Conservation (phyloP, 2,329 filamentous ascomycete genomes). For the Fusarium sublunatum region DNA sequence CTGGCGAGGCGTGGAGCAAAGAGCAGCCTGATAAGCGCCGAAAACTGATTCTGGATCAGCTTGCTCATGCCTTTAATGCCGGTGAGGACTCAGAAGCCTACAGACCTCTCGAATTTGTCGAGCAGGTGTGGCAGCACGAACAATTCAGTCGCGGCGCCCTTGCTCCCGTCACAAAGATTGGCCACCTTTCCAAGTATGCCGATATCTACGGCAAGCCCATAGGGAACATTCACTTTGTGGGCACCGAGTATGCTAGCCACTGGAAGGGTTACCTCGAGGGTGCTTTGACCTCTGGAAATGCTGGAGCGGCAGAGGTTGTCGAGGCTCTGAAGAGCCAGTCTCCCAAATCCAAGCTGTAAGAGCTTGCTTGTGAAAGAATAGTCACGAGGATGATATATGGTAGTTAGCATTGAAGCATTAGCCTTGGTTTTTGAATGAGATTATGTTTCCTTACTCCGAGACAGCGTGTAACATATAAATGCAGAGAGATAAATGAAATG, state of each 20-base stretch:
- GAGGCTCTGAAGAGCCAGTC: slow-evolving; percentile 25
- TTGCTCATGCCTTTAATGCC: slow-evolving; percentile 47
- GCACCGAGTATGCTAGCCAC: slow-evolving; percentile 59
- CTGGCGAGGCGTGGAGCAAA: slow-evolving; percentile 52
- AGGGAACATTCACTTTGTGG: slow-evolving; percentile 61
- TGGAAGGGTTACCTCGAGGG: slow-evolving; percentile 67
- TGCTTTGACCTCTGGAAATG: slow-evolving; percentile 58
- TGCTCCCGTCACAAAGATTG: slow-evolving; percentile 49
- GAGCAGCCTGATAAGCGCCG: slow-evolving; percentile 45
- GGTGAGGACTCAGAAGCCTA: slow-evolving; percentile 35
- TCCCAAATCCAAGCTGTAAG: slow-evolving; percentile 19
- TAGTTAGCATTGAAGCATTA: neutral
- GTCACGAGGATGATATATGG: neutral
- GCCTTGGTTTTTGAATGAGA: neutral
- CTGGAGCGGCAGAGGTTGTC: slow-evolving; percentile 56
- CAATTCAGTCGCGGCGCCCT: slow-evolving; percentile 50
- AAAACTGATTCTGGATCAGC: slow-evolving; percentile 50
- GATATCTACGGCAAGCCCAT: slow-evolving; percentile 49
- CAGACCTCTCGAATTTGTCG: slow-evolving; percentile 47
- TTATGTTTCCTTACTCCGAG: neutral
- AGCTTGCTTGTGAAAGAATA: neutral
- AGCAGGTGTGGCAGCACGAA: slow-evolving; percentile 51
- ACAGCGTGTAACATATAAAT: neutral
- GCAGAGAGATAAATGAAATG: too few species aligned
- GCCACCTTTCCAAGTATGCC: slow-evolving; percentile 45